Conservation (phyloP, 2,329 filamentous ascomycete genomes). For the Talaromyces sp. region DNA sequence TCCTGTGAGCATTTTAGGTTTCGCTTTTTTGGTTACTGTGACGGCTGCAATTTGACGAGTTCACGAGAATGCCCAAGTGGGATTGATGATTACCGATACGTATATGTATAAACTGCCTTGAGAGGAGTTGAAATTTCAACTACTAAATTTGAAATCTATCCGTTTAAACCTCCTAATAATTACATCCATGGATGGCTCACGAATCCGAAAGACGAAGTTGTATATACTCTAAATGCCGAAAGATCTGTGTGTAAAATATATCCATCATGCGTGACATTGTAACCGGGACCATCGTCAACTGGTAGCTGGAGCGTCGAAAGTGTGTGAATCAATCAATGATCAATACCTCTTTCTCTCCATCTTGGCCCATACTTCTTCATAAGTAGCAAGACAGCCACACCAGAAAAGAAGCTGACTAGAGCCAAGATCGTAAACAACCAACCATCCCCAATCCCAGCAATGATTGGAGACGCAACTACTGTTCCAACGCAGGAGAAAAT, state of each 20-base stretch:
- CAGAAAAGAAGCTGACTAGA: conserved; percentile 53
- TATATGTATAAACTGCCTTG: background rate
- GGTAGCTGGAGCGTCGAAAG: too few species aligned
- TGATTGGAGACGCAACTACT: conserved; percentile 65
- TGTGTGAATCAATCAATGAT: conserved; percentile 6
- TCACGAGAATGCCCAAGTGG: background rate
- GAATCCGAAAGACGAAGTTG: too few species aligned
- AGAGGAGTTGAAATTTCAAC: background rate
- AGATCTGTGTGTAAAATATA: too few species aligned
- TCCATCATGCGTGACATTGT: too few species aligned
- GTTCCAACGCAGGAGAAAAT: conserved; percentile 69
- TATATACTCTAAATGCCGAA: too few species aligned
- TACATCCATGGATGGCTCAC: too few species aligned
- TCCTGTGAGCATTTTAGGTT: background rate
- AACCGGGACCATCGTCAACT: too few species aligned
- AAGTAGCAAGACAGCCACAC: conserved; percentile 53
- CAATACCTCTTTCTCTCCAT: conserved; percentile 50
- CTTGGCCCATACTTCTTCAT: conserved; percentile 56
- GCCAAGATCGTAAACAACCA: conserved; percentile 66
- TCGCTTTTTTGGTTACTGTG: background rate
- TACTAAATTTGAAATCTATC: background rate
- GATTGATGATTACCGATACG: background rate
- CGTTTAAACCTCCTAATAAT: too few species aligned
- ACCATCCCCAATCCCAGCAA: conserved; percentile 65
- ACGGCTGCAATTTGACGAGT: background rate